phyloP scores from a whole-genome alignment of 1,284 basidiomycete genomes.

The Termitomyces sp. region DNA sequence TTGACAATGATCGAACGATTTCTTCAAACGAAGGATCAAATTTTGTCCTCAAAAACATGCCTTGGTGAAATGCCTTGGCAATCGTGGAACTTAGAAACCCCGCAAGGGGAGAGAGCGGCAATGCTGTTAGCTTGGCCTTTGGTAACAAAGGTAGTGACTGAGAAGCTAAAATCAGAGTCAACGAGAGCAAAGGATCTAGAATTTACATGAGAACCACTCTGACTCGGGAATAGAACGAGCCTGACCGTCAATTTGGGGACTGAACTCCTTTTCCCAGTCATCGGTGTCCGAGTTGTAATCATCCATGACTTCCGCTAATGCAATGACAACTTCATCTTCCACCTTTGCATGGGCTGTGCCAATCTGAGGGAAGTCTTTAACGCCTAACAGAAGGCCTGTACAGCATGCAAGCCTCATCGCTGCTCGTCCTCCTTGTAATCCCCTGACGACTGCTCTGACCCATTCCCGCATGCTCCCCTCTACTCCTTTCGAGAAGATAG shows the following conservation, averaged over 20 bases:
- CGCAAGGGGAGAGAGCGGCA: slow-evolving; percentile 49
- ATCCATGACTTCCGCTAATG: slow-evolving; percentile 69
- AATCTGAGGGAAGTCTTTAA: slow-evolving; percentile 45
- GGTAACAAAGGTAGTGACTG: slow-evolving; percentile 51
- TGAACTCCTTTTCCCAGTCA: slow-evolving; percentile 67
- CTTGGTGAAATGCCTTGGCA: slow-evolving; percentile 45
- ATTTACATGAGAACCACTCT: neutral
- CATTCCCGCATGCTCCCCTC: slow-evolving; percentile 43
- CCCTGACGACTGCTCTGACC: slow-evolving; percentile 52
- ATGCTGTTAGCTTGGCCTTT: slow-evolving; percentile 45
- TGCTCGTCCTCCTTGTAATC: slow-evolving; percentile 58
- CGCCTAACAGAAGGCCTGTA: slow-evolving; percentile 58
- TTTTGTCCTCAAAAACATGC: slow-evolving; percentile 41
- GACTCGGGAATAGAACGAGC: slow-evolving; percentile 11
- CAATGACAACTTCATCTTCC: slow-evolving; percentile 62
- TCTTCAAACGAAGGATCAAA: slow-evolving; percentile 14
- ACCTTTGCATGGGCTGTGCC: slow-evolving; percentile 31
- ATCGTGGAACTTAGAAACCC: slow-evolving; percentile 45
- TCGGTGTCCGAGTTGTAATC: slow-evolving; percentile 26
- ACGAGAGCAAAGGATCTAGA: slow-evolving; percentile 24
- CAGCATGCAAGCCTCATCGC: slow-evolving; percentile 54
- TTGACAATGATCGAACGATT: slow-evolving; percentile 6
- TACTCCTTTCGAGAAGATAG: slow-evolving; percentile 41
- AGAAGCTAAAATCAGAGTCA: slow-evolving; percentile 47
- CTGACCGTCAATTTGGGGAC: slow-evolving; percentile 37